Percentiles rank a stretch among this genome's conserved stretches.
These are phyloP conservation scores for Mucor mucedo DNA, from an alignment of 371 early-diverging fungal species.

Conservation along the genomic window DNA sequence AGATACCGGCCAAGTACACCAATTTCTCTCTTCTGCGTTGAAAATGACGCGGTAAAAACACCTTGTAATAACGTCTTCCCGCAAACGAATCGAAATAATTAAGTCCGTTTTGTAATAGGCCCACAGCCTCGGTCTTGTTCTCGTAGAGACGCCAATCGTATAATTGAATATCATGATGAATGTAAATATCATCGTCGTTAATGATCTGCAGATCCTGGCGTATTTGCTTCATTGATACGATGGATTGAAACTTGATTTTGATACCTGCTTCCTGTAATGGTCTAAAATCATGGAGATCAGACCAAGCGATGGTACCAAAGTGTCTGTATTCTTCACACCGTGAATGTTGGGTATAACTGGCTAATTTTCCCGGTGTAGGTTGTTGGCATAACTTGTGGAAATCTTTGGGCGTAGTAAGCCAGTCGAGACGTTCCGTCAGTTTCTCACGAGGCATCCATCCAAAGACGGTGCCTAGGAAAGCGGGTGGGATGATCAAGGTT, in stretches of 20 bases:
- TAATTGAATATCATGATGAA: slow-evolving; percentile 40
- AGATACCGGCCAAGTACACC: slow-evolving; percentile 45
- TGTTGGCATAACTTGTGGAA: slow-evolving; percentile 31
- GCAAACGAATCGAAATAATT: slow-evolving; percentile 47
- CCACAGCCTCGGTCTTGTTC: slow-evolving; percentile 20
- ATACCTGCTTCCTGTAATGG: slow-evolving; percentile 16
- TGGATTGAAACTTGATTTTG: slow-evolving; percentile 26
- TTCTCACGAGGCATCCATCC: slow-evolving; percentile 40
- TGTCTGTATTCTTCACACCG: slow-evolving; percentile 37
- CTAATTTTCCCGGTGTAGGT: slow-evolving; percentile 23
- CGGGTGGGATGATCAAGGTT: slow-evolving; percentile 64
- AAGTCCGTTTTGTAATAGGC: slow-evolving; percentile 18
- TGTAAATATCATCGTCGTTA: slow-evolving; percentile 32
- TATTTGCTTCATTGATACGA: slow-evolving; percentile 28
- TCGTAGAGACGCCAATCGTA: slow-evolving; percentile 57
- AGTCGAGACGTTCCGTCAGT: slow-evolving; percentile 28
- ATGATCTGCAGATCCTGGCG: slow-evolving; percentile 29
- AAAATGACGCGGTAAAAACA: slow-evolving; percentile 33
- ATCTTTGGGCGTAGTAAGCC: slow-evolving; percentile 40
- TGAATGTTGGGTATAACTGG: slow-evolving; percentile 26
- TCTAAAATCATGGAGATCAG: slow-evolving; percentile 37
- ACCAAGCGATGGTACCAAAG: slow-evolving; percentile 43
- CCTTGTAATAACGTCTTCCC: slow-evolving; percentile 41
- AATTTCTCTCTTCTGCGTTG: slow-evolving; percentile 30
- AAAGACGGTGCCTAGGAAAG: slow-evolving; percentile 45